A percentile compares a stretch with the other conserved stretches of the same genome.
These are phyloP conservation scores for Penicillium diatomitis DNA, from an alignment of 495 filamentous ascomycete species.

Conservation along the genomic window DNA sequence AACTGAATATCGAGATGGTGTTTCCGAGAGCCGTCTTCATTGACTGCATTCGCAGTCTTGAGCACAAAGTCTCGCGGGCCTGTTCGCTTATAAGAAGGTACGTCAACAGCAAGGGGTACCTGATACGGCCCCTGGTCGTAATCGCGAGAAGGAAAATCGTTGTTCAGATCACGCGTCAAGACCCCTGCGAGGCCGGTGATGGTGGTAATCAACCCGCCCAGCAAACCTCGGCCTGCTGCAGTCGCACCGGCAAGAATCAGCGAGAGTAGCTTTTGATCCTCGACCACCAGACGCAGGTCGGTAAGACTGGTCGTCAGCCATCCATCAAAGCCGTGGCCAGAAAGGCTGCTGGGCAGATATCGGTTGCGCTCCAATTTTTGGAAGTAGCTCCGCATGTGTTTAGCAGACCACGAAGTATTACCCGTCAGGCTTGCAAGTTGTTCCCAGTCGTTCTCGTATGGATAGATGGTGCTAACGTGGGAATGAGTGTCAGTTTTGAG, in stretches of 20 bases:
- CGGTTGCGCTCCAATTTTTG: constrained; percentile 42
- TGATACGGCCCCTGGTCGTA: constrained; percentile 36
- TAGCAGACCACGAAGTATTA: constrained; percentile 27
- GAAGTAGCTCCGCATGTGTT: constrained; percentile 34
- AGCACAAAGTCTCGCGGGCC: constrained; percentile 45
- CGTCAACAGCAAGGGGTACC: constrained; percentile 39
- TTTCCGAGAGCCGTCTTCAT: constrained; percentile 43
- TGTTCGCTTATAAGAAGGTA: constrained; percentile 36
- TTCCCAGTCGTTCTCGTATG: constrained; percentile 37
- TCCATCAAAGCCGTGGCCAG: constrained; percentile 48
- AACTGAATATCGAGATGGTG: constrained; percentile 50
- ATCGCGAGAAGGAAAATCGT: constrained; percentile 24
- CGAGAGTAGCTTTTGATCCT: constrained; percentile 43
- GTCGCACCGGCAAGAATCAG: constrained; percentile 41
- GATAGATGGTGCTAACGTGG: constrained; percentile 18
- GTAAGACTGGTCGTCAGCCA: constrained; percentile 47
- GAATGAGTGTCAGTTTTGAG: neutral
- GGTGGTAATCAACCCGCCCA: constrained; percentile 34
- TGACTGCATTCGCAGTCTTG: constrained; percentile 37
- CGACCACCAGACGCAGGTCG: constrained; percentile 35
- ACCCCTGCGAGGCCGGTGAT: constrained; percentile 32
- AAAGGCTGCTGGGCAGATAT: constrained; percentile 34
- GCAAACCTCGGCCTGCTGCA: constrained; percentile 21
- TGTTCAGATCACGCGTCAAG: constrained; percentile 45
- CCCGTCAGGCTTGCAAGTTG: constrained; percentile 30